Evolutionary conservation across 2,329 filamentous ascomycete species (phyloP).

Genomic region (Dactylonectria estremocensis): DNA sequence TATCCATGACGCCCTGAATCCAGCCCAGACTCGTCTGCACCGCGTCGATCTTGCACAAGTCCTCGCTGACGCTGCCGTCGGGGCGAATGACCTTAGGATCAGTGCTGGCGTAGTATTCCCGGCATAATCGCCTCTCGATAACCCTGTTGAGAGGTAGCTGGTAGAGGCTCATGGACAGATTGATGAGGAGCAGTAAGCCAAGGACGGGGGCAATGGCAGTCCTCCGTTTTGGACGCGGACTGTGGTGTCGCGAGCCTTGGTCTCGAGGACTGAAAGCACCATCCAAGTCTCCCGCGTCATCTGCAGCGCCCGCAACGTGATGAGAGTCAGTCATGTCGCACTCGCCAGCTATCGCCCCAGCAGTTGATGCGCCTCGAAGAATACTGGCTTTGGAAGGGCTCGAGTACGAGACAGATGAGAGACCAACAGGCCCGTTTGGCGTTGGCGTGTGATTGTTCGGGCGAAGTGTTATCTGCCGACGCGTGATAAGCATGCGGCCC

Average conservation of each 20-base stretch:
- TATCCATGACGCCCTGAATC: slow-evolving; percentile 67
- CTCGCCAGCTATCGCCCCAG: background rate
- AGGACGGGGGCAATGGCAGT: slow-evolving; percentile 50
- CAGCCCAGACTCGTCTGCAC: slow-evolving; percentile 67
- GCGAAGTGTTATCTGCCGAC: background rate
- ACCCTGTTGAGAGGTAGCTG: slow-evolving; percentile 64
- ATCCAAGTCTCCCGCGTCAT: slow-evolving; percentile 9
- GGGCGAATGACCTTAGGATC: slow-evolving; percentile 52
- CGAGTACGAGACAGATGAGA: too few relatives aligned
- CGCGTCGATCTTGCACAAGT: slow-evolving; percentile 67
- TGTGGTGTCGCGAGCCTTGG: slow-evolving; percentile 4
- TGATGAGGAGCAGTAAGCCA: slow-evolving; percentile 60
- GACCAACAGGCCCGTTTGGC: background rate
- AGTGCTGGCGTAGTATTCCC: slow-evolving; percentile 62
- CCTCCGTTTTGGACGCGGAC: slow-evolving; percentile 13
- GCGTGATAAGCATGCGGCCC: slow-evolving; percentile 5
- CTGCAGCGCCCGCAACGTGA: slow-evolving; percentile 2
- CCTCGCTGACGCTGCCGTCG: slow-evolving; percentile 63
- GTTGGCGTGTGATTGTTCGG: background rate
- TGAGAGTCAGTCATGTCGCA: slow-evolving; percentile 10
- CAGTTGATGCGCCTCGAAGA: background rate
- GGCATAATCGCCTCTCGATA: slow-evolving; percentile 64
- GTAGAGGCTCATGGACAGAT: slow-evolving; percentile 64
- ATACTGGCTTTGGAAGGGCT: background rate
- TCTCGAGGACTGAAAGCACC: slow-evolving; percentile 5